These are phyloP conservation scores for Plasmodium malariae DNA, from an alignment of 169 alveolate genomes.

Conservation along the genomic window DNA sequence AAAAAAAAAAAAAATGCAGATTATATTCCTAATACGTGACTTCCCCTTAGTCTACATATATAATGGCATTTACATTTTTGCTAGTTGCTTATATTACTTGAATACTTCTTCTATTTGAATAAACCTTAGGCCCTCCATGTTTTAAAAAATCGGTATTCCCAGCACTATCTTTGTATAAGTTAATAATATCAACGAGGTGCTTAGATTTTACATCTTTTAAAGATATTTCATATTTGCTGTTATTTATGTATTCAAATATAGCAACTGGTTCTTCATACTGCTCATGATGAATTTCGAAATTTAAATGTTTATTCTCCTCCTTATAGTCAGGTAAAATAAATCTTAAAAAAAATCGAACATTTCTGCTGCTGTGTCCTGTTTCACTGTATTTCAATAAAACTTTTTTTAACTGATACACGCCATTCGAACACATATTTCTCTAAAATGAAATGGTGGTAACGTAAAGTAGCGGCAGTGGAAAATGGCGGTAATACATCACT, in stretches of 20 bases:
- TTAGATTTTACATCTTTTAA: slow-evolving; percentile 88
- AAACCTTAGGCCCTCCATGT: slow-evolving; percentile 86
- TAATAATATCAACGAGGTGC: slow-evolving; percentile 84
- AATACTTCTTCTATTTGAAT: slow-evolving; percentile 84
- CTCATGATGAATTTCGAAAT: slow-evolving; percentile 84
- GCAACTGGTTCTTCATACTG: slow-evolving; percentile 88
- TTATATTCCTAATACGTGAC: background rate
- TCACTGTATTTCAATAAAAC: slow-evolving; percentile 83
- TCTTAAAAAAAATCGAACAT: slow-evolving; percentile 83
- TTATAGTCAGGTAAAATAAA: slow-evolving; percentile 82
- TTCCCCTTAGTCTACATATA: background rate
- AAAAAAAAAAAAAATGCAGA: background rate
- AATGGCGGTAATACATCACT: too few relatives aligned
- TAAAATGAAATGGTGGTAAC: background rate
- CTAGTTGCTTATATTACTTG: slow-evolving; percentile 76
- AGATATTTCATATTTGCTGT: slow-evolving; percentile 85
- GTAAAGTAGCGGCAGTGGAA: background rate
- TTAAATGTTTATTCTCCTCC: slow-evolving; percentile 82
- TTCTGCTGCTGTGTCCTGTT: slow-evolving; percentile 88
- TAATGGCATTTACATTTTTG: background rate
- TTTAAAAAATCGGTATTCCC: slow-evolving; percentile 84
- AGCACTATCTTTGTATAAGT: slow-evolving; percentile 83
- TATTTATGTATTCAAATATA: slow-evolving; percentile 83
- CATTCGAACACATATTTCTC: slow-evolving; percentile 80
- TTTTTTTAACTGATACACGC: slow-evolving; percentile 86